phyloP scores from a whole-genome alignment of 345 rosid species.

The Syzygium grande region DNA sequence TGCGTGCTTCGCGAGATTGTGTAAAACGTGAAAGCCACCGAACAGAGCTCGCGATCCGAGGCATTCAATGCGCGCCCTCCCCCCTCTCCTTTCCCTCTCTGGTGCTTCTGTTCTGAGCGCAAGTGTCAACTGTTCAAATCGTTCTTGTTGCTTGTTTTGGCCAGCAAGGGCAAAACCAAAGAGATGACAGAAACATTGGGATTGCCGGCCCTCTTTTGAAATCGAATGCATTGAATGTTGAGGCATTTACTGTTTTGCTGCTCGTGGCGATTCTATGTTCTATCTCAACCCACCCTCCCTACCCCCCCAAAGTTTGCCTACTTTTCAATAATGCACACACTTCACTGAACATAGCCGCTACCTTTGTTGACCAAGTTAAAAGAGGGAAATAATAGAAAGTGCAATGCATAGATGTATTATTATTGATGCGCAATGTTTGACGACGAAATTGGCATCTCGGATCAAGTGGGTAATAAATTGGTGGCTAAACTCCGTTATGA shows the following conservation, averaged over 20 bases:
- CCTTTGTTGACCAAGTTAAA: neutral
- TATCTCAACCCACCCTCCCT: no score
- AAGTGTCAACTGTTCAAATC: neutral
- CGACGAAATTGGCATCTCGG: neutral
- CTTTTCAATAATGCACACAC: no score
- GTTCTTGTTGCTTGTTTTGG: neutral
- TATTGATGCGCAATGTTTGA: neutral
- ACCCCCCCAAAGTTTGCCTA: no score
- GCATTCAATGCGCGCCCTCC: neutral
- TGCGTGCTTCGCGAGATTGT: neutral
- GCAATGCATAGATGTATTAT: no score
- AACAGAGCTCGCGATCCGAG: conserved; percentile 26
- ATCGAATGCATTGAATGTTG: neutral
- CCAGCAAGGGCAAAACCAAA: neutral
- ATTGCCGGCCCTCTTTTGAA: no score
- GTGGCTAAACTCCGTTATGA: neutral
- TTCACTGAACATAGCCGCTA: neutral
- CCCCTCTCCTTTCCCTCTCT: neutral
- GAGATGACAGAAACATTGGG: neutral
- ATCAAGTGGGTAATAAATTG: neutral
- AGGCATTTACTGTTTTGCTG: neutral
- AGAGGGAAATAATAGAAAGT: neutral
- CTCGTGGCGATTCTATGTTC: neutral
- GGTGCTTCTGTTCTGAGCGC: neutral
- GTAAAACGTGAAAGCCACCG: conserved; percentile 21